Percentiles rank a stretch among this genome's conserved stretches.
These are phyloP conservation scores for Isochrysis galbana DNA, from an alignment of 78 protist genomes.

Conservation along the genomic window DNA sequence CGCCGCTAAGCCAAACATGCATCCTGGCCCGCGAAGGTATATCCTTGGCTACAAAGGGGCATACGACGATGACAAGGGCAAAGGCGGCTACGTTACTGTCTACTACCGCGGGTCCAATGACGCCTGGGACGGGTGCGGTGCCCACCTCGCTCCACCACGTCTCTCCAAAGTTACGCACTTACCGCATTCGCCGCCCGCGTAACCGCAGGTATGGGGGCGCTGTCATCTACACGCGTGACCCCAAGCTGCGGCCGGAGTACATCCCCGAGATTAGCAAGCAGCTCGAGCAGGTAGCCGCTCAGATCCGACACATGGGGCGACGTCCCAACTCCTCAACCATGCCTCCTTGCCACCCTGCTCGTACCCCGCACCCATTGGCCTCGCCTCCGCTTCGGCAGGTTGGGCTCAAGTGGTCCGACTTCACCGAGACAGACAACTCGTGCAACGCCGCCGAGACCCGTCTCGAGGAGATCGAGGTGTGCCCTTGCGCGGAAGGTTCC, in stretches of 20 bases:
- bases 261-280: not conserved
- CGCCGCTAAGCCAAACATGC: not conserved
- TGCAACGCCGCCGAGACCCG: not conserved
- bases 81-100: not conserved
- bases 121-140: constrained; percentile 27
- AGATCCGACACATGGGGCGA: too few relatives aligned
- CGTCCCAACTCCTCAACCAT: too few relatives aligned
- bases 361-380: too few relatives aligned
- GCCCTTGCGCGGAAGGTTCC: too few relatives aligned
- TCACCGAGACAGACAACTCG: not conserved
- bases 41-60: not conserved
- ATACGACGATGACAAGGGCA: not conserved
- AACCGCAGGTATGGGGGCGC: constrained; percentile 38
- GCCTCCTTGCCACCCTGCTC: too few relatives aligned
- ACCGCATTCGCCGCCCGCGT: too few relatives aligned
- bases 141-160: too few relatives aligned
- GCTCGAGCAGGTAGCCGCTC: not conserved
- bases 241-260: not conserved
- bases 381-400: not conserved
- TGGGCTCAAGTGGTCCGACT: not conserved
- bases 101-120: constrained; percentile 22
- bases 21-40: not conserved
- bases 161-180: too few relatives aligned
- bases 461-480: not conserved
- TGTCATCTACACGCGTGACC: not conserved